Evolutionary conservation across 208 protist species (phyloP).

Genomic region (Vickermania ingenoplastis): DNA sequence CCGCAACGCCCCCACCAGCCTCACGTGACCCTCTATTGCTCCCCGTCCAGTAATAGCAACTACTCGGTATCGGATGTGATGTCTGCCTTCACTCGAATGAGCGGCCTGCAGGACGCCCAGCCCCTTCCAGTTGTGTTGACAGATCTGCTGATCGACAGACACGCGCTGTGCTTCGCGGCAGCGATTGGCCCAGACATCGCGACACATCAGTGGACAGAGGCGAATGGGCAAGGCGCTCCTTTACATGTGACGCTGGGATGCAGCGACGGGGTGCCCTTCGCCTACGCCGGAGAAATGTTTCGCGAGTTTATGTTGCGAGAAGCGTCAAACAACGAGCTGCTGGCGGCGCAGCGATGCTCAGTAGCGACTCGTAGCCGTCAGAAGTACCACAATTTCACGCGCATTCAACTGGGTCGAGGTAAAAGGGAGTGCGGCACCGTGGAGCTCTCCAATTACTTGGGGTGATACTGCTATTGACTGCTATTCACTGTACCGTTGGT

Average conservation of each 20-base stretch:
- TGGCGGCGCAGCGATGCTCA: neutral
- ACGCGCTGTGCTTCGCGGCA: constrained; percentile 35
- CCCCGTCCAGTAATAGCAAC: neutral
- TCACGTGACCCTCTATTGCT: constrained; percentile 64
- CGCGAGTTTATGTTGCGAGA: constrained; percentile 39
- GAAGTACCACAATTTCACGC: constrained; percentile 84
- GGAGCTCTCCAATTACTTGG: neutral
- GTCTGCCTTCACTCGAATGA: constrained; percentile 7
- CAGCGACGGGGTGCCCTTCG: constrained; percentile 10
- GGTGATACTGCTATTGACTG: too few species aligned
- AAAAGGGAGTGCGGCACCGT: constrained; percentile 1
- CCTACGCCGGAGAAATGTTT: constrained; percentile 57
- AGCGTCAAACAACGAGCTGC: constrained; percentile 33
- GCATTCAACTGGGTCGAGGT: constrained; percentile 10
- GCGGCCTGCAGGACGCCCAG: constrained; percentile 16
- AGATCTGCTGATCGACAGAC: constrained; percentile 58
- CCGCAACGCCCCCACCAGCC: constrained; percentile 12
- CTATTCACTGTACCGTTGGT: too few species aligned
- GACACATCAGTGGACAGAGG: neutral
- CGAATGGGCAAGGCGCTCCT: constrained; percentile 6
- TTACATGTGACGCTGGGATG: constrained; percentile 67
- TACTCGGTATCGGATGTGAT: neutral
- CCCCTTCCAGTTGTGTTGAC: constrained; percentile 23
- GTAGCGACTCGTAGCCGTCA: constrained; percentile 48
- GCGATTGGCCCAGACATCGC: neutral